Evolutionary conservation across 2,329 filamentous ascomycete genomes (phyloP), one percentile per base, ranked within the genome.

Genomic region (Fusarium longipes): DNA sequence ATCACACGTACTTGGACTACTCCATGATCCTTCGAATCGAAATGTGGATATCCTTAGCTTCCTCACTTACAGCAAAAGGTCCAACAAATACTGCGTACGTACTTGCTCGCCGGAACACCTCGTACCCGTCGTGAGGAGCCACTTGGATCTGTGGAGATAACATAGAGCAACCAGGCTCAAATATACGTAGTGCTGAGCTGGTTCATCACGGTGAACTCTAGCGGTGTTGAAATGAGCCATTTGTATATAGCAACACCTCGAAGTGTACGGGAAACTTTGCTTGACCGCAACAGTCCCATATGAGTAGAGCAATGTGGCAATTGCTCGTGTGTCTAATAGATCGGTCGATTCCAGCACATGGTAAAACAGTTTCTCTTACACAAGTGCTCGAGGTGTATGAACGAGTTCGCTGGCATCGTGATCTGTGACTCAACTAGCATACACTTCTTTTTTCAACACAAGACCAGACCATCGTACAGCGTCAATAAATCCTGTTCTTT

Each of bases 341-440:
- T 60, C 58, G 50, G 54, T 57, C 58, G 62, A 69, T 67, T 45
- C 18, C 45, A 49, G 60, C 63, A 69, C 66, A 51, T 52, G 66
- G 42, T 14, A 27, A 1, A 27, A 51, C 54, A 14, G 38, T 44
- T 62, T 53, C 24, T 38, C 42, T 49, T 15, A 29, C 38, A 59
- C 44, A 38, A 14, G 22, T 22, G 17, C 7, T 39, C 18, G 14
- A 24, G 14, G 27, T 52, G 25, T 20, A 30, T 42, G 42, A 45
- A 61, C 42, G 54, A 30, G 7, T 27, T 44, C 27, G 42, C 22
- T 36, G 30, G 11, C 22, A 62, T 30, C 32, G 35, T 51, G 47
- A 35, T 39, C 20, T 29, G 25, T 63, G 33, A 32, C 38, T 35
- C 36, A 27, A 63, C 8, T 18, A 18, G n/a, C 20, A 25, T n/a